Base-by-base conservation (phyloP, 306 rosid species). In the Betula pendula region DNA sequence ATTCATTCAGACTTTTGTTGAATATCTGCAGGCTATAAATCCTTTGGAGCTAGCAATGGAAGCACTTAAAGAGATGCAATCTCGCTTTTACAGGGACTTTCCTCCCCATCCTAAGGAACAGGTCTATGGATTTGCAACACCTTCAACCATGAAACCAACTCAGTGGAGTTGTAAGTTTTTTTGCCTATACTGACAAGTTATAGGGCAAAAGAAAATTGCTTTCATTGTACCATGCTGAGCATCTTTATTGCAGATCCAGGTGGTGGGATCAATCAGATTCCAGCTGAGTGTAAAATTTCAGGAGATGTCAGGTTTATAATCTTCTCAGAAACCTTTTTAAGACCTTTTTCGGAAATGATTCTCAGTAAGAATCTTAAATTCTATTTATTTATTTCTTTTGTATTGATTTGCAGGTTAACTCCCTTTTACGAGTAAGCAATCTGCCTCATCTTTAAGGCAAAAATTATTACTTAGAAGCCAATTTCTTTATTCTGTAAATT, bases 111-210 rank as follows among this genome's bases (percentile, higher is more conserved):
- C 95, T 22, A 79, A 86, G 85, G 99, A 95, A 78, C 81, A 85
- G 80, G 84, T 85, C 71, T 92, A 89, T 59, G 96, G 94, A 81
- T 95, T 87, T 82, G 98, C 94, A 27, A 88, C 99, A 40, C 96
- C 98, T 19, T 95, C 99, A 77, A 95, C 99, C 77, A 91, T 95
- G 93, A 95, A 95, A 80, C 99, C 99, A 83, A 92, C 99, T 72
- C 97, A 95, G 75, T 95, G 99, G 99, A 91, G 80, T 49, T 92
- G 98, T 95, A 84, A 88, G 97, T 85, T 83, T 42, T n/a, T 51
- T 55, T 43, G 74, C 29, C 35, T 69, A 56, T 45, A 48, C 65
- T 63, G 55, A 59, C 3, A 20, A 29, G 49, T 62, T 25, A 73
- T 65, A 59, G 44, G 33, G 29, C 68, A 35, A 43, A 24, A 45